Base-by-base conservation (phyloP, 179 eudicot species). In the Spinacia oleracea region DNA sequence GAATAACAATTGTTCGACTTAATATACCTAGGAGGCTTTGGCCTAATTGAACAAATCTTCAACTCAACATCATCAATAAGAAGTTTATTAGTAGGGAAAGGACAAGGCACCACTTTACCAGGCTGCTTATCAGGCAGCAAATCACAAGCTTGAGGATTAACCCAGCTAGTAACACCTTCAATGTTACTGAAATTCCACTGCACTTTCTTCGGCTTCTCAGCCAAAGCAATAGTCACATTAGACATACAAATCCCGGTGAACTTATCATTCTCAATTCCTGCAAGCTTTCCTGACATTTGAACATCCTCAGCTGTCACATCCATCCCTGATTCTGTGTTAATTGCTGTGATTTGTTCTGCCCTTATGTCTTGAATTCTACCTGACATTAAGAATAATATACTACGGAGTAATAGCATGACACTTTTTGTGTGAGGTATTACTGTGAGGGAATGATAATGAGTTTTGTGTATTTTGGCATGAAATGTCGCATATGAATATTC, bases 201-300 rank as follows among this genome's bases (percentile, higher is more conserved):
- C 2, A 83, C 51, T 83, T 91, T 90, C 88, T 90, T 89, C 0
- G 83, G 79, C 81, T 87, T 87, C 81, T 79, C 75, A 4, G 90
- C 89, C 86, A 90, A 46, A 18, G 80, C 56, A 9, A 88, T 84
- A 0, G 87, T 88, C 55, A 87, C 97, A 86, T 93, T 91, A 0
- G 92, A 93, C 8, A 93, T 88, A 73, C 97, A 93, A 53, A 93
- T 89, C 14, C 93, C 93, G 0, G 84, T 87, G 31, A 93, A 93
- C 4, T 85, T 87, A 80, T 89, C 87, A 6, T 85, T 85, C 6
- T 89, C 78, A 6, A 93, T 88, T 15, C 97, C 97, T 56, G 84
- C 90, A 72, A 93, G 75, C 23, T 89, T 67, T 2, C 82, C 97
- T 1, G 94, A 85, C 91, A 90, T 91, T 0, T 84, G 70, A 70